Percentiles rank a stretch among this genome's conserved stretches.
Evolutionary conservation across 768 basidiomycete species (phyloP).

Genomic region (Amyloporia xantha): DNA sequence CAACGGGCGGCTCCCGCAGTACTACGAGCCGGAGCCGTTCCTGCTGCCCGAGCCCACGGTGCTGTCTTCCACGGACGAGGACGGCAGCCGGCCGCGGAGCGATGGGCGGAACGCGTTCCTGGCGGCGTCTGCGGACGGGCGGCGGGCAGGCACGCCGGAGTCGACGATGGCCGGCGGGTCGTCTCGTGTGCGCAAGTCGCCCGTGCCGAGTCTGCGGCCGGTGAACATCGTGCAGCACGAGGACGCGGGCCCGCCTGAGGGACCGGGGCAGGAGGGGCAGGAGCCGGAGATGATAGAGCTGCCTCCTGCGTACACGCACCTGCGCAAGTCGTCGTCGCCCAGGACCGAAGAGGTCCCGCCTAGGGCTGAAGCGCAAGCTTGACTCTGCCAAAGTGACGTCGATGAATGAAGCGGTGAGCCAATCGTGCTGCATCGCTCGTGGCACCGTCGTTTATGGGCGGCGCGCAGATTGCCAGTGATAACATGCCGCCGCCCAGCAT

Average conservation of each 20-base stretch:
- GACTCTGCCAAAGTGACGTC: too few species aligned
- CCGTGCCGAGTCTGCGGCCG: constrained; percentile 51
- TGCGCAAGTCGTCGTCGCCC: constrained; percentile 19
- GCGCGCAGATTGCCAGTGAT: too few species aligned
- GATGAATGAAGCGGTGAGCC: too few species aligned
- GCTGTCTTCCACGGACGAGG: constrained; percentile 32
- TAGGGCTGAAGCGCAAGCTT: too few species aligned
- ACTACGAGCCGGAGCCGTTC: constrained; percentile 72
- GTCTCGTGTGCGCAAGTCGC: constrained; percentile 30
- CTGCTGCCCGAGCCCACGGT: constrained; percentile 58
- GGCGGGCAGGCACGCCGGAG: constrained; percentile 13
- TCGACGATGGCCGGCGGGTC: constrained; percentile 9
- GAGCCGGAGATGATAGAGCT: constrained; percentile 74
- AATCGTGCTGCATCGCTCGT: too few species aligned
- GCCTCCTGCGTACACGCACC: constrained; percentile 75
- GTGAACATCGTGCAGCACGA: constrained; percentile 84
- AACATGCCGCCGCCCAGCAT: too few species aligned
- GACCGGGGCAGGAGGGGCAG: constrained; percentile 30
- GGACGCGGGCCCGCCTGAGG: constrained; percentile 61
- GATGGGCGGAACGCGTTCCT: constrained; percentile 8
- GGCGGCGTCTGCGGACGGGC: constrained; percentile 2
- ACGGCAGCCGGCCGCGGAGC: constrained; percentile 15
- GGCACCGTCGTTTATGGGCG: too few species aligned
- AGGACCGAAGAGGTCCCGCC: too few species aligned
- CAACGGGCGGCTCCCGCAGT: constrained; percentile 54